Evolutionary conservation across 345 rosid species (phyloP), one percentile per base, ranked within the genome.

Genomic region (Eucalyptus curtisii): DNA sequence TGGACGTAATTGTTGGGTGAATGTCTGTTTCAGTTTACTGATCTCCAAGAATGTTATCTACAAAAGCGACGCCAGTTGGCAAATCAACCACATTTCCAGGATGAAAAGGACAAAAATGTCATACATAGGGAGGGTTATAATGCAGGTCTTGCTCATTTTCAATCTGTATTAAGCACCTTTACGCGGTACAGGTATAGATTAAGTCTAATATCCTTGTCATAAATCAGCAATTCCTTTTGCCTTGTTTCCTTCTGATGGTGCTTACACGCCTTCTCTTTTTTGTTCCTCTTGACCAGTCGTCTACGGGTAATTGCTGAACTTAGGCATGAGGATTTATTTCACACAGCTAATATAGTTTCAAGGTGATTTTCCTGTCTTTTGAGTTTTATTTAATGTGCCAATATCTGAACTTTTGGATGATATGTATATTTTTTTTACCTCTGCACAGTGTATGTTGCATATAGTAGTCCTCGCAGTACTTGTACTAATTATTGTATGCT

Each of bases 291-390:
- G 81, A 87, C 76, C 96, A 97, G 99, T 90, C 98, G 99, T 76
- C 91, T 98, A 92, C 95, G 99, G 93, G 99, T 96, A 81, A 95
- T 98, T 91, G 99, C 99, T 87, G 99, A 98, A 89, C 95, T 95
- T 88, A 93, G 98, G 92, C 99, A 96, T 90, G 99, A 95, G 88
- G 99, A 97, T 94, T 90, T 96, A 89, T 98, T 98, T 91, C 99
- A 97, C 94, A 95, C 99, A 68, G 99, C 99, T 90, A 98, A 98
- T 93, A 97, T 98, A 90, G 98, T 98, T 84, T 97, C 99, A 89
- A 98, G 99, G 99, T 96, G 90, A 90, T 89, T 89, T 52, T 86
- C 52, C 76, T 87, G 85, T 55, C 92, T 87, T 88, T 88, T 86
- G 33, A 89, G 85, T 52, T 31, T 66, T 37, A 68, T 86, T 86